phyloP scores from a whole-genome alignment of 192 early-diverging fungal species.

The Backusella tarrabulga region DNA sequence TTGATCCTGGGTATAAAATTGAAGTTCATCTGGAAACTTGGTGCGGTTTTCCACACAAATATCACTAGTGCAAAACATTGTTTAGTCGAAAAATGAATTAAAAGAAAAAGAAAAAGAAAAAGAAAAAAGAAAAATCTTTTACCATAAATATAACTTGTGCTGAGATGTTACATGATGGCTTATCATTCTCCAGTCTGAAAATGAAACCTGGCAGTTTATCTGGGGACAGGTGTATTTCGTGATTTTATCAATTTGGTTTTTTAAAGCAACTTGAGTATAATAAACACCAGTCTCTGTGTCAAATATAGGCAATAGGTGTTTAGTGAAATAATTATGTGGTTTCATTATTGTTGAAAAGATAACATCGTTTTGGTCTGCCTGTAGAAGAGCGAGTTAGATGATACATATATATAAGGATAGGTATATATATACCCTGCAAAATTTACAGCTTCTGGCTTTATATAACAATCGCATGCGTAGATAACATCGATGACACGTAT shows the following conservation, averaged over 20 bases:
- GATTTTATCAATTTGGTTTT: not conserved
- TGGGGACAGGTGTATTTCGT: not conserved
- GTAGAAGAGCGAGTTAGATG: not conserved
- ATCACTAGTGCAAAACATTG: not conserved
- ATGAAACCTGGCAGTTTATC: not conserved
- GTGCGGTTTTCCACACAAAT: not conserved
- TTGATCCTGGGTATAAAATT: not conserved
- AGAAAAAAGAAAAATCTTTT: too few relatives aligned
- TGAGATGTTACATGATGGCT: not conserved
- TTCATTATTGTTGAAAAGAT: not conserved
- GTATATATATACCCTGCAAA: not conserved
- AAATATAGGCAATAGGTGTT: not conserved
- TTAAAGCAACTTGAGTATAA: not conserved
- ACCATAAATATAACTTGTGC: not conserved
- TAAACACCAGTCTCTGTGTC: not conserved
- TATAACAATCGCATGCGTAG: not conserved
- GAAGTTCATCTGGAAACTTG: not conserved
- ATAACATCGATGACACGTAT: not conserved
- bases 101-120: not conserved
- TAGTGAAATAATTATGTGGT: not conserved
- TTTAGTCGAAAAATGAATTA: not conserved
- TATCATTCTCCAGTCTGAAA: not conserved
- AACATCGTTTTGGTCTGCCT: not conserved
- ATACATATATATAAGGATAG: not conserved
- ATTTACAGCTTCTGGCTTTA: not conserved